Conservation (phyloP, 2,329 filamentous ascomycete genomes). For the Falciphora oryzae region DNA sequence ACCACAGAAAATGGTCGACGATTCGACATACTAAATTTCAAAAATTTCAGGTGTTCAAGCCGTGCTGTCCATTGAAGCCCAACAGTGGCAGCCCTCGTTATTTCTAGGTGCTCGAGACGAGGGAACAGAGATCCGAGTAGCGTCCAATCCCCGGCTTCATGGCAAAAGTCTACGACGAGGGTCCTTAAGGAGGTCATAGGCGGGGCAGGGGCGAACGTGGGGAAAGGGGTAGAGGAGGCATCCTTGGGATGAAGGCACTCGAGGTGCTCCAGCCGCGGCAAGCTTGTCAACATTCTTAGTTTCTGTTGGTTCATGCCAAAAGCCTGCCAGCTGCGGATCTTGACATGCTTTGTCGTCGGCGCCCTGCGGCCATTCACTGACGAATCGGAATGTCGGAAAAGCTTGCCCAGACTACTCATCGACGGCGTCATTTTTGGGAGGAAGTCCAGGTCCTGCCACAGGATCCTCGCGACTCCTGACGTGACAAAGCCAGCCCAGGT, state of each 20-base stretch:
- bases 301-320: slow-evolving; percentile 1
- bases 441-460: slow-evolving; percentile 9
- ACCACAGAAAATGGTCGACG: not conserved
- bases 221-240: not conserved
- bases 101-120: not conserved
- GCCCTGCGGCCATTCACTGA: not conserved
- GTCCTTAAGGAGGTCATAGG: not conserved
- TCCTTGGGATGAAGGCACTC: not conserved
- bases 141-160: not conserved
- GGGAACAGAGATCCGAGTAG: not conserved
- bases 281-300: not conserved
- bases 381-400: slow-evolving; percentile 3
- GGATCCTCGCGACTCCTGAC: not conserved
- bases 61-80: not conserved
- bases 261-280: slow-evolving; percentile 6
- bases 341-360: slow-evolving; percentile 8
- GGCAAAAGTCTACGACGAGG: not conserved
- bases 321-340: not conserved
- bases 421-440: not conserved
- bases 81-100: not conserved
- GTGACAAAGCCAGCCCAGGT: slow-evolving; percentile 2
- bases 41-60: not conserved
- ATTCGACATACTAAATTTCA: not conserved
- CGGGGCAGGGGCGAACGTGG: not conserved
- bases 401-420: not conserved